Conservation (phyloP, 208 protist genomes). For the Wallacemonas sp. region DNA sequence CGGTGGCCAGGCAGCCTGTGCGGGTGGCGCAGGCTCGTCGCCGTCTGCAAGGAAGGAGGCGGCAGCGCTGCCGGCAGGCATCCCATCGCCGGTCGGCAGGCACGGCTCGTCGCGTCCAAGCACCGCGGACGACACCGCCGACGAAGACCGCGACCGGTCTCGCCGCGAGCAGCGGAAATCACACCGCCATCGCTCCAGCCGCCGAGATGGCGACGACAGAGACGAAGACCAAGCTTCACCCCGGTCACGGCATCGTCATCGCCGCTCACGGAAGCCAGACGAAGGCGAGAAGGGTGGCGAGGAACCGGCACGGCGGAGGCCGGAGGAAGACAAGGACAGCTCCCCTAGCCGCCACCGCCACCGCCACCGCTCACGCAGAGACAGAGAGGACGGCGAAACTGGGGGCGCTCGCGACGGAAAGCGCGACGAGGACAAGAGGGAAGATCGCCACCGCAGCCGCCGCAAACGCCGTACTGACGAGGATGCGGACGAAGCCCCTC, state of each 20-base stretch:
- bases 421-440: neutral
- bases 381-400: no score
- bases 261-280: neutral
- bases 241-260: slow-evolving; percentile 5
- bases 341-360: no score
- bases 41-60: neutral
- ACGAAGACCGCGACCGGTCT: neutral
- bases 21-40: neutral
- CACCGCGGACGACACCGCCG: neutral
- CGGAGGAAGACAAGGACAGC: no score
- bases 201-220: neutral
- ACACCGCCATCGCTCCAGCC: no score
- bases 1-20: neutral
- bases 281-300: neutral
- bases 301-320: neutral
- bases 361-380: no score
- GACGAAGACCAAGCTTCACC: neutral
- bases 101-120: neutral
- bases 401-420: no score
- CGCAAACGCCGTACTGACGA: neutral
- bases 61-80: neutral
- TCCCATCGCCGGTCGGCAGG: neutral
- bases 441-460: neutral
- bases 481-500: neutral
- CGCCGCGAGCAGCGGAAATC: neutral